Evolutionary conservation across 306 rosid genomes (phyloP).

Genomic region (Amphicarpaea edgeworthii): DNA sequence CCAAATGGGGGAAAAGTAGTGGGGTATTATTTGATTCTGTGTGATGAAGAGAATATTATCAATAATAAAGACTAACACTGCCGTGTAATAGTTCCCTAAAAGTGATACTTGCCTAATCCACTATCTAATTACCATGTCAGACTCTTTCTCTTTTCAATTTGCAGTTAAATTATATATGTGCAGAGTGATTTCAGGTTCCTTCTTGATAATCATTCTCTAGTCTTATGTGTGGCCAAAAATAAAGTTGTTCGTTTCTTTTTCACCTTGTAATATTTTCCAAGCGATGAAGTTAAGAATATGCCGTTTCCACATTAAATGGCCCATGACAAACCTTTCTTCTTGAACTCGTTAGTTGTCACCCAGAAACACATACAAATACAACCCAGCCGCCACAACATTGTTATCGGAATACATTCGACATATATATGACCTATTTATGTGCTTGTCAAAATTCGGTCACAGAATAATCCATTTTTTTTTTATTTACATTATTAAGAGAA

Average conservation of each 20-base stretch:
- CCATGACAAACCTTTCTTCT: background rate
- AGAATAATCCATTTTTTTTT: background rate
- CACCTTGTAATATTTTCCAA: background rate
- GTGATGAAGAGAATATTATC: no score
- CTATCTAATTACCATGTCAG: background rate
- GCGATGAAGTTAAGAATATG: slow-evolving; percentile 34
- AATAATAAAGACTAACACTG: background rate
- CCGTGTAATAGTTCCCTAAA: background rate
- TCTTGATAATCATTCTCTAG: background rate
- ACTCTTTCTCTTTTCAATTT: slow-evolving; percentile 6
- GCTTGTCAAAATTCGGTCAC: slow-evolving; percentile 3
- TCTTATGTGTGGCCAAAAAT: background rate
- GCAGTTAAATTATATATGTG: background rate
- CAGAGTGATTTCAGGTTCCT: background rate
- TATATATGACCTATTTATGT: background rate
- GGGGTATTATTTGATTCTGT: no score
- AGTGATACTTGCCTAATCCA: background rate
- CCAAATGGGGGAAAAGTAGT: no score
- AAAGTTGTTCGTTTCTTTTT: slow-evolving; percentile 17
- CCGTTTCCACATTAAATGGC: slow-evolving; percentile 39
- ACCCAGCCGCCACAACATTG: no score
- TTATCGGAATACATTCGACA: slow-evolving; percentile 25
- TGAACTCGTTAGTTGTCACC: background rate
- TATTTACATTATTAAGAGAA: background rate
- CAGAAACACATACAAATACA: background rate